Evolutionary conservation across 1,139 yeast genomes (phyloP), one percentile per base, ranked within the genome.

Genomic region (Lodderomyces orthopsilosis): DNA sequence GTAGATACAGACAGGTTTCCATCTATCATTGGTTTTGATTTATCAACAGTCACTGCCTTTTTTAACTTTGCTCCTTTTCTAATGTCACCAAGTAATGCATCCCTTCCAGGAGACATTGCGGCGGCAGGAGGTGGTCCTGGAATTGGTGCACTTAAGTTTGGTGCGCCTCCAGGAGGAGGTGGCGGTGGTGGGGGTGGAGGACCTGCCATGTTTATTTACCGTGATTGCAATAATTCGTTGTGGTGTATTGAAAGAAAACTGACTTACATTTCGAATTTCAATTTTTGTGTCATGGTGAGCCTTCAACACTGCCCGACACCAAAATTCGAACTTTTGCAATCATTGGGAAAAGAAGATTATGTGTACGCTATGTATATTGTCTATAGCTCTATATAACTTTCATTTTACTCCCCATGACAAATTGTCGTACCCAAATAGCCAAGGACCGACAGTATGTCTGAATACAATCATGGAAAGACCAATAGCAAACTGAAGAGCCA

Each of bases 341-440:
- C 27, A 26, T 26, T 8, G n/a, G 5, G 28, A 26, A 12, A 26
- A 26, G 28, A 9, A 26, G 28, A 9, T 26, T 9, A 12, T 4
- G n/a, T 12, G 9, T 12, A 26, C 24, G 24, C 24, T 6, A 22
- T 22, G 8, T 6, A 22, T 6, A 6, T 6, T 22, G 24, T 40
- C 45, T 37, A 41, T 41, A 38, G 41, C 17, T 19, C 26, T 10
- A 21, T 36, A 23, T 2, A 22, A 10, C 6, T 15, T 17, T 35
- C 55, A 69, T 49, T 66, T 68, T n/a, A 70, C 74, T 7, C 70
- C 68, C 70, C 74, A 71, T 2, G 65, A 68, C 48, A 86, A 70
- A 58, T 93, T 93, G 62, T 93, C 98, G 52, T 84, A 83, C 8
- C 96, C 97, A 65, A 90, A 93, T 13, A 93, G 61, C 72, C 93